Evolutionary conservation across 2,329 filamentous ascomycete genomes (phyloP).

Genomic region (Sarocladium kiliense): DNA sequence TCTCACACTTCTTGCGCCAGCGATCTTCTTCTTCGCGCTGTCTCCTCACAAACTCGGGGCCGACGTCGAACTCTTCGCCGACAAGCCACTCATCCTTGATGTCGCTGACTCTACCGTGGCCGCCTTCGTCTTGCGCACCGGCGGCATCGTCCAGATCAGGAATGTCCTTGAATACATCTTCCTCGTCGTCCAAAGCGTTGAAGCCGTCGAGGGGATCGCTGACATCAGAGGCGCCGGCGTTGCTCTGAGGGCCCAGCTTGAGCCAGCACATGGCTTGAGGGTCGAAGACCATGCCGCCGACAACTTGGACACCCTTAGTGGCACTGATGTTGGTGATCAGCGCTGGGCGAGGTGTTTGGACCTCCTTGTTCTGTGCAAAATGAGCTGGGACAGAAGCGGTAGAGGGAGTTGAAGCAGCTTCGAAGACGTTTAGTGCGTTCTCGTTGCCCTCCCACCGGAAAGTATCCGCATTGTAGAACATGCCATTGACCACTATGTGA

Average conservation of each 20-base stretch:
- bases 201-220: conserved; percentile 58
- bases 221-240: conserved; percentile 37
- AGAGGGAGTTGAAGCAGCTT: conserved; percentile 55
- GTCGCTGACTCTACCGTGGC: conserved; percentile 50
- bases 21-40: conserved; percentile 88
- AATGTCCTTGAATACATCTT: conserved; percentile 93
- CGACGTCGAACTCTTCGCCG: conserved; percentile 95
- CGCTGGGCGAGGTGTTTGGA: conserved; percentile 60
- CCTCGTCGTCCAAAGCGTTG: conserved; percentile 75
- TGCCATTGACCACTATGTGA: conserved; percentile 74
- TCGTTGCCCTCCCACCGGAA: conserved; percentile 97
- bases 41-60: conserved; percentile 83
- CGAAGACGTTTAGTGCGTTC: conserved; percentile 74
- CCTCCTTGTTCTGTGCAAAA: conserved; percentile 41
- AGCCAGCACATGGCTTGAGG: conserved; percentile 97
- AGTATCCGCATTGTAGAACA: conserved; percentile 87
- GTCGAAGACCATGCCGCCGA: conserved; percentile 98
- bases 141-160: conserved; percentile 76
- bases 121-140: conserved; percentile 41
- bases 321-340: conserved; percentile 87
- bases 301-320: conserved; percentile 83
- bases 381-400: conserved; percentile 31
- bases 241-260: conserved; percentile 58
- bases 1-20: conserved; percentile 83
- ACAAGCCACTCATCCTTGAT: conserved; percentile 76